phyloP scores from a whole-genome alignment of 345 rosid species.

The Linum lewisii region DNA sequence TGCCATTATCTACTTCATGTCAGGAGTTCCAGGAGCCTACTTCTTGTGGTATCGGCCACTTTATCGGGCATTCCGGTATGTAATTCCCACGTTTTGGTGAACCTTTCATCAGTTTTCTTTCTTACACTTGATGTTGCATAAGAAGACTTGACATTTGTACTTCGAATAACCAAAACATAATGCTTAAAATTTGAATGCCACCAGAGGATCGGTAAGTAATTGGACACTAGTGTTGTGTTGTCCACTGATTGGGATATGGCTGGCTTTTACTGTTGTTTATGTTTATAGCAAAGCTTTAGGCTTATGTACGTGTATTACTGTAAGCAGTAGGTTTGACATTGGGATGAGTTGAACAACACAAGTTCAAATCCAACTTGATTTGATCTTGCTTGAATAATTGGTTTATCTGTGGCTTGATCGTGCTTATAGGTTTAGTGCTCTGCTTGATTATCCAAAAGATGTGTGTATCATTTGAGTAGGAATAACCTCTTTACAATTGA shows the following conservation, averaged over 20 bases:
- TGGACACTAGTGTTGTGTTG: background rate
- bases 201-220: background rate
- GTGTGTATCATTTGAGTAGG: no score
- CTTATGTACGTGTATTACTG: no score
- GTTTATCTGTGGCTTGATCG: no score
- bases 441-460: no score
- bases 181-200: background rate
- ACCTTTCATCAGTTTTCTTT: background rate
- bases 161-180: background rate
- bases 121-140: background rate
- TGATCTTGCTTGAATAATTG: no score
- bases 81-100: conserved; percentile 2
- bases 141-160: background rate
- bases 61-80: conserved; percentile 91
- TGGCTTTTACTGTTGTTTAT: background rate
- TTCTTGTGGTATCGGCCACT: conserved; percentile 97
- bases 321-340: no score
- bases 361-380: no score
- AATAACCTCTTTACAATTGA: no score
- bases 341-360: no score
- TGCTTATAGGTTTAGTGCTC: no score
- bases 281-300: no score
- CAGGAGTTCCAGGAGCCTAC: conserved; percentile 84
- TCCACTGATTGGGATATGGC: background rate
- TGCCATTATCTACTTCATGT: conserved; percentile 68